These are phyloP conservation scores for Albizia julibrissin DNA, from an alignment of 306 rosid genomes.

Conservation along the genomic window DNA sequence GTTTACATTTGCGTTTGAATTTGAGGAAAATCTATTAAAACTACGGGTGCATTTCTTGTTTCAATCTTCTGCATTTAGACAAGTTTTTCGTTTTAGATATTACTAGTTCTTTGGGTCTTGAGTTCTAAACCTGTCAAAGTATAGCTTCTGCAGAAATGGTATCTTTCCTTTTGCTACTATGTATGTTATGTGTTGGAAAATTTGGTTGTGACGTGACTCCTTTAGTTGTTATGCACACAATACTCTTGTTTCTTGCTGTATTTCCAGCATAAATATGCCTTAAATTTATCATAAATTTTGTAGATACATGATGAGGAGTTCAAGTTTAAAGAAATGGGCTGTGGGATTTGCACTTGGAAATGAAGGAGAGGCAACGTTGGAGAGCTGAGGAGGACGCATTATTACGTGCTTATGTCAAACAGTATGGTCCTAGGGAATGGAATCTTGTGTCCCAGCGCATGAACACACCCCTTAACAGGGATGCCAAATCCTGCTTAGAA, in stretches of 20 bases:
- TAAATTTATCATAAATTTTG: slow-evolving; percentile 28
- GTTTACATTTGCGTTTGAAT: not conserved
- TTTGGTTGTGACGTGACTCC: not conserved
- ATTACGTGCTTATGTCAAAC: slow-evolving; percentile 75
- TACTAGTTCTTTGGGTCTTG: not conserved
- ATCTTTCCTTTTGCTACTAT: not conserved
- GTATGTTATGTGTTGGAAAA: not conserved
- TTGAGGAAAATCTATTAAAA: not conserved
- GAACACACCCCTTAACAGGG: slow-evolving; percentile 70
- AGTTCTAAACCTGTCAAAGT: not conserved
- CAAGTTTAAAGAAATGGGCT: slow-evolving; percentile 51
- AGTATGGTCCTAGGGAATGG: slow-evolving; percentile 93
- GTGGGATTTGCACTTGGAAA: slow-evolving; percentile 63
- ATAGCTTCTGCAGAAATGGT: not conserved
- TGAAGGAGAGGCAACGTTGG: slow-evolving; percentile 91
- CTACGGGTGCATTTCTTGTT: not conserved
- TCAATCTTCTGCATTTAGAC: not conserved
- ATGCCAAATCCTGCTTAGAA: slow-evolving; percentile 84
- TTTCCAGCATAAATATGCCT: slow-evolving; percentile 18
- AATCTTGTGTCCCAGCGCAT: slow-evolving; percentile 87
- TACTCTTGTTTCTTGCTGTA: slow-evolving; percentile 3
- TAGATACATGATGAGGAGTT: slow-evolving; percentile 74
- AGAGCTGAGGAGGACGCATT: slow-evolving; percentile 81
- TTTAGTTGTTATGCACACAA: not conserved
- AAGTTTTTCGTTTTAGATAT: not conserved